Evolutionary conservation across 1,284 basidiomycete genomes (phyloP).

Genomic region (Sanghuangporus sanghuang): DNA sequence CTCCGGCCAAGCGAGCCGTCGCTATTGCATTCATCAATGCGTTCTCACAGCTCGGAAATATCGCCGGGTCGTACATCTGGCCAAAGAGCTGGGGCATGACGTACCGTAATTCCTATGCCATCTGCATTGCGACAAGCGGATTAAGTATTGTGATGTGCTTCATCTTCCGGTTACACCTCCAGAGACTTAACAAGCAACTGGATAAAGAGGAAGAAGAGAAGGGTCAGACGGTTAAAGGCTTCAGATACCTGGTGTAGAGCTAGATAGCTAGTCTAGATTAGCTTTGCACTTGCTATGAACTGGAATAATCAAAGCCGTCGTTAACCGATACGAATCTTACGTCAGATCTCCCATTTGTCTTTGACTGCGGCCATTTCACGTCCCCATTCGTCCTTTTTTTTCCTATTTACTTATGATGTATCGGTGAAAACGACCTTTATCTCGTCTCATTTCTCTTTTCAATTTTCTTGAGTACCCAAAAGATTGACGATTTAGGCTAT

Average conservation of each 20-base stretch:
- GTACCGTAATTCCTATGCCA: constrained; percentile 39
- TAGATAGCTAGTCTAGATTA: not conserved
- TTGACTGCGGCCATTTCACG: not conserved
- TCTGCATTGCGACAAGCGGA: constrained; percentile 46
- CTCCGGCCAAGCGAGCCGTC: constrained; percentile 72
- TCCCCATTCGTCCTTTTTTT: not conserved
- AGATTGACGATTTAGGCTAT: not conserved
- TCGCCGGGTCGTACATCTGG: constrained; percentile 64
- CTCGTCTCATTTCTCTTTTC: too few species aligned
- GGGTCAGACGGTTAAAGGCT: constrained; percentile 36
- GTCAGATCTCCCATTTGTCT: not conserved
- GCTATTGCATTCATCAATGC: constrained; percentile 71
- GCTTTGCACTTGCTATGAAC: not conserved
- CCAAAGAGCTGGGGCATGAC: constrained; percentile 36
- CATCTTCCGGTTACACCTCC: constrained; percentile 47
- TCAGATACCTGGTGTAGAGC: constrained; percentile 42
- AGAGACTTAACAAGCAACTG: constrained; percentile 39
- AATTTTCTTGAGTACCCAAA: not conserved
- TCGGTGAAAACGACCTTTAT: too few species aligned
- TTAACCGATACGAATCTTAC: not conserved
- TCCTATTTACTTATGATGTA: not conserved
- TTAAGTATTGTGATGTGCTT: constrained; percentile 49
- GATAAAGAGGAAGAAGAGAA: constrained; percentile 39
- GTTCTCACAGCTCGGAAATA: constrained; percentile 70
- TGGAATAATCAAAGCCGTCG: not conserved